Evolutionary conservation across 495 filamentous ascomycete species (phyloP).

Genomic region (Xylaria telfairii): DNA sequence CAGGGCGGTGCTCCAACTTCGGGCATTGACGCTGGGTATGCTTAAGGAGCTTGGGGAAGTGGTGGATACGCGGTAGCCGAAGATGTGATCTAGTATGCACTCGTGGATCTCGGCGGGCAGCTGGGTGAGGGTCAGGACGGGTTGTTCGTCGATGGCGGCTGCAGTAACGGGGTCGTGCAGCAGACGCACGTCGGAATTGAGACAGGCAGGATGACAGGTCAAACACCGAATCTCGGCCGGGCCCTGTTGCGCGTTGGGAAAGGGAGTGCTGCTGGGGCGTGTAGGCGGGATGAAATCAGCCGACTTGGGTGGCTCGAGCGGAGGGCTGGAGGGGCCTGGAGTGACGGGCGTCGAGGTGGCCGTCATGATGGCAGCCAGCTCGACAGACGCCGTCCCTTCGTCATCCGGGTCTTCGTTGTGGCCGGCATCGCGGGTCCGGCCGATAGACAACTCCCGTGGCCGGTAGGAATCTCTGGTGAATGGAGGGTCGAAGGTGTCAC

Average conservation of each 20-base stretch:
- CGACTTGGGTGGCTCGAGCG: constrained; percentile 50
- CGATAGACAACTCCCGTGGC: constrained; percentile 33
- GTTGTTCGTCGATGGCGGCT: constrained; percentile 31
- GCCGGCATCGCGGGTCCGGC: constrained; percentile 24
- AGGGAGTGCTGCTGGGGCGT: constrained; percentile 62
- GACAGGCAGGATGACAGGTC: constrained; percentile 43
- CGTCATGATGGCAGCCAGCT: constrained; percentile 57
- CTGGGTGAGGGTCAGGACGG: constrained; percentile 54
- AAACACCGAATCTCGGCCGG: constrained; percentile 48
- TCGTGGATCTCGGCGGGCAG: constrained; percentile 76
- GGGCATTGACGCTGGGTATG: constrained; percentile 52
- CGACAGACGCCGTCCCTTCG: constrained; percentile 50
- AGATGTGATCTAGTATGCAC: constrained; percentile 70
- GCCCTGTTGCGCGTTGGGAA: constrained; percentile 58
- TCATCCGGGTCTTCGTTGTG: constrained; percentile 43
- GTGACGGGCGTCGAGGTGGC: constrained; percentile 58
- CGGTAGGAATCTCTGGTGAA: constrained; percentile 36
- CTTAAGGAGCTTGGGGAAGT: constrained; percentile 56
- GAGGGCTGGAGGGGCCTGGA: constrained; percentile 60
- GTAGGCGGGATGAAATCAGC: constrained; percentile 59
- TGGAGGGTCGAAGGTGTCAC: constrained; percentile 35
- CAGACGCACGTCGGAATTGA: constrained; percentile 32
- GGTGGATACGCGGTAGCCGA: constrained; percentile 67
- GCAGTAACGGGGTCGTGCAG: constrained; percentile 32
- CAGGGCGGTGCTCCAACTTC: constrained; percentile 68